Evolutionary conservation across 164 flowering plant genomes (phyloP), one percentile per base, ranked within the genome.

Genomic region (Tetracentron sinense): DNA sequence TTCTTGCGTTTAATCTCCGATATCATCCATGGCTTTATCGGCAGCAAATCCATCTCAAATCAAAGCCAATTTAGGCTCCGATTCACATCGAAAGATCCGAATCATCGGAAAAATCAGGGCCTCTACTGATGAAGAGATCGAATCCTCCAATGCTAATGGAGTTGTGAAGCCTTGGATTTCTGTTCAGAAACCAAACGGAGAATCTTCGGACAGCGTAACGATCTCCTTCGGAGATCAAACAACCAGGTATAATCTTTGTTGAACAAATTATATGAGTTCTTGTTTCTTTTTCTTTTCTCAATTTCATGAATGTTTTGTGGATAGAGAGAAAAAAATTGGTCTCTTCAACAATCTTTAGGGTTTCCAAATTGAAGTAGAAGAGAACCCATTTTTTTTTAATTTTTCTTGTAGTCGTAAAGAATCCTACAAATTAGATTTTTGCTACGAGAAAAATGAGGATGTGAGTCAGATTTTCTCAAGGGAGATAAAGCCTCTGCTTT

Each of bases 401-500:
- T 7, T 16, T 4, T 58, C 33, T 50, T 72, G 66, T 74, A 83
- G 88, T 29, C 65, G 70, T 0, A 86, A 70, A 52, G 82, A 81
- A 54, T 67, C 67, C 0, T 83, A 72, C 69, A 77, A 77, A 54
- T 48, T 90, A 47, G 87, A 90, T 56, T 72, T 80, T 48, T 88
- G 87, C 62, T 90, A 84, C 58, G 82, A 78, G 19, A 73, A 75
- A 68, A 54, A 72, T 56, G 86, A 85, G 57, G 79, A 73, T n/a
- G 73, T 65, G 47, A 62, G 22, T 8, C 1, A 49, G 26, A 75
- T 90, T 16, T 87, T 64, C 61, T 30, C 64, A 3, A 80, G 73
- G 50, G 96, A 90, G 74, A 68, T 90, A 6, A 78, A 75, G 67
- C 88, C 90, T 56, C 62, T 90, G 46, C 58, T 87, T 53, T 44